phyloP scores from a whole-genome alignment of 192 early-diverging fungal genomes.

The Coemansia erecta region DNA sequence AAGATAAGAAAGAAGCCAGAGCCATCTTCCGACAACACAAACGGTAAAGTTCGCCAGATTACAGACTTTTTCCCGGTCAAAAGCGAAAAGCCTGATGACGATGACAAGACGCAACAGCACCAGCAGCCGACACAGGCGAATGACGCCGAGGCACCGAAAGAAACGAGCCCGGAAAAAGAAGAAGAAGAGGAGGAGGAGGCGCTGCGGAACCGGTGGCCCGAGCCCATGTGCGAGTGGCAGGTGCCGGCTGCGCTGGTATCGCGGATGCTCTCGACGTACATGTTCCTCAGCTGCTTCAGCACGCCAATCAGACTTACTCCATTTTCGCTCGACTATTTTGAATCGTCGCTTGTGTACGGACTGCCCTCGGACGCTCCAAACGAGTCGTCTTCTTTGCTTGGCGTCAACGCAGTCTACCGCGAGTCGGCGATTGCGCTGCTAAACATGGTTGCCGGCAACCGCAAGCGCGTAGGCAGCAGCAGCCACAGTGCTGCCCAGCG shows the following conservation, averaged over 20 bases:
- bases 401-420: conserved; percentile 18
- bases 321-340: conserved; percentile 78
- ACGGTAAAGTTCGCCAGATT: conserved; percentile 27
- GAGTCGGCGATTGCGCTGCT: conserved; percentile 40
- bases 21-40: conserved; percentile 12
- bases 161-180: background rate
- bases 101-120: background rate
- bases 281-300: conserved; percentile 51
- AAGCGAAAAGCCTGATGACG: background rate
- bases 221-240: conserved; percentile 33
- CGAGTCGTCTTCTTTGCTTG: no score
- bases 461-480: conserved; percentile 15
- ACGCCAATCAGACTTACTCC: conserved; percentile 65
- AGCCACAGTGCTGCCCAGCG: conserved; percentile 1
- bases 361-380: no score
- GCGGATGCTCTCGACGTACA: conserved; percentile 36
- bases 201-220: conserved; percentile 29
- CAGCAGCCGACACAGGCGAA: background rate
- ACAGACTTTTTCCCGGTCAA: conserved; percentile 28
- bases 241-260: conserved; percentile 32
- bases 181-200: conserved; percentile 17
- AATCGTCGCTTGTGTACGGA: conserved; percentile 59
- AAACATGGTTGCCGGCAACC: conserved; percentile 41
- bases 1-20: conserved; percentile 16
- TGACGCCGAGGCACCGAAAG: background rate